Base-by-base conservation (phyloP, 768 basidiomycete genomes). In the Daedalea quercina region DNA sequence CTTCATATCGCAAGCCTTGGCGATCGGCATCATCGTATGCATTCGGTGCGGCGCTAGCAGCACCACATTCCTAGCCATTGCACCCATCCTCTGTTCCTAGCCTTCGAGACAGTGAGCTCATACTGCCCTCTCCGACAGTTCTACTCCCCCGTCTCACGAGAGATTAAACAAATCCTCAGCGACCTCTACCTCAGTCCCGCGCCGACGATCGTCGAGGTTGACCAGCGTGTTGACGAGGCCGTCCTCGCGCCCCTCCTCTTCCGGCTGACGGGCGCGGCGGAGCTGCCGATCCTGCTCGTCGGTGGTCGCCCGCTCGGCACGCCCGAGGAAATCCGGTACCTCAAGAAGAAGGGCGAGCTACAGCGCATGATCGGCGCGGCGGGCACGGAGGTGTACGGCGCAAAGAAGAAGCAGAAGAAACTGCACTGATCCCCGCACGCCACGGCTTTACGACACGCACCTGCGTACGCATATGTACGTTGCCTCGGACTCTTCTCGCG, bases 131-230 rank as follows among this genome's bases (percentile, higher is more conserved):
- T 35, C 24, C 28, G 6, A 31, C 56, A 88, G 87, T 63, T 75
- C 20, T 82, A 81, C 66, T 87, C 86, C 1, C 73, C 84, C 0
- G 63, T 73, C 23, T 83, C 84, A 2, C 78, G 87, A 41, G 87
- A 89, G 59, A 64, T 87, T 25, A 89, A 87, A 59, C 58, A 71
- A 12, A 73, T 85, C 8, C 68, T 92, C 3, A 63, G 70, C 1
- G 71, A 68, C 9, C 69, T 87, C 67, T 69, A 81, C 58, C 75
- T 91, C 37, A 70, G 68, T 0, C 89, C 88, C 9, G 64, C 75
- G 0, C 82, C 87, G 0, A 77, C 81, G 15, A 73, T 89, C 46
- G 77, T 91, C 41, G 85, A 88, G 37, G 76, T 87, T 20, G 88
- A 91, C 62, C 67, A 80, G 48, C 81, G 89, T 55, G 84, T 82